Percentiles rank a stretch among this genome's conserved stretches.
Evolutionary conservation across 129 eudicot genomes (phyloP).

Genomic region (Calendula officinalis): DNA sequence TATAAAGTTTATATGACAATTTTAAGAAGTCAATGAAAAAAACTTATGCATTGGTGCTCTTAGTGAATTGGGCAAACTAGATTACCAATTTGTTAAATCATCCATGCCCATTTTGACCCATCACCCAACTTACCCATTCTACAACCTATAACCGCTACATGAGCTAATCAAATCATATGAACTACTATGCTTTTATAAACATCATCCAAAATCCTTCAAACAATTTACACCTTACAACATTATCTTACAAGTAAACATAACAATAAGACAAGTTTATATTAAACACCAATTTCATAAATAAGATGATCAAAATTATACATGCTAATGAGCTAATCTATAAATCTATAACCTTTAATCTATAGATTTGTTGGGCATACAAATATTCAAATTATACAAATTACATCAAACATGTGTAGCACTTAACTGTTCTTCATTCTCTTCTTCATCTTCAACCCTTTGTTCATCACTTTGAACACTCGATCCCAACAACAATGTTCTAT

Average conservation of each 20-base stretch:
- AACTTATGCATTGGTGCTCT: no score
- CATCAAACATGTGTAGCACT: conserved; percentile 33
- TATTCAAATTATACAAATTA: conserved; percentile 17
- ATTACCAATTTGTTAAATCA: no score
- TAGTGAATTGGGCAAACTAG: no score
- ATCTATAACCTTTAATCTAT: conserved; percentile 27
- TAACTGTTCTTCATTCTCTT: conserved; percentile 37
- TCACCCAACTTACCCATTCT: no score
- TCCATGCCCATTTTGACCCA: no score
- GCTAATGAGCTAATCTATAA: conserved; percentile 7
- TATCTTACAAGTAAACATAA: conserved; percentile 13
- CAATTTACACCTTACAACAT: background rate
- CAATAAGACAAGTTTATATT: background rate
- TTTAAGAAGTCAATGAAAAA: no score
- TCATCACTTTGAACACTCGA: conserved; percentile 25
- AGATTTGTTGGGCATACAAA: conserved; percentile 18
- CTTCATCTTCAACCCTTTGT: conserved; percentile 35
- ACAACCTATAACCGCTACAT: no score
- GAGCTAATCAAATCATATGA: no score
- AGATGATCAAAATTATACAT: conserved; percentile 10
- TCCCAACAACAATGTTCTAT: conserved; percentile 35
- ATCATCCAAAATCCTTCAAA: background rate
- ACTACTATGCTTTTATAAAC: no score
- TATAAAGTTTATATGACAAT: no score
- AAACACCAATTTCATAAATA: conserved; percentile 4